phyloP scores from a whole-genome alignment of 495 filamentous ascomycete genomes.

The Trichodelitschia bisporula region DNA sequence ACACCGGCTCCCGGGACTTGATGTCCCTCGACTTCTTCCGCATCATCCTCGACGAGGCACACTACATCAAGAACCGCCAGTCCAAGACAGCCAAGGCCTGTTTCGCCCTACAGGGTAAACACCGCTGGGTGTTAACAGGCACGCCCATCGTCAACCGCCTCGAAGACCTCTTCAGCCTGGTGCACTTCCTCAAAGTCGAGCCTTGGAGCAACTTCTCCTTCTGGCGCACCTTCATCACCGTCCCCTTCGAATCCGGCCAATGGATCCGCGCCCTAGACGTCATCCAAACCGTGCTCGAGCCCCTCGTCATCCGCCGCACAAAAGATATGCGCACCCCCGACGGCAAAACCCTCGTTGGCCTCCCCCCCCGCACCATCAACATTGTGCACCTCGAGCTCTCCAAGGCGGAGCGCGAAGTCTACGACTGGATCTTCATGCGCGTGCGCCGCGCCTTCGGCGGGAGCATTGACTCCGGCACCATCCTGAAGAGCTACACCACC shows the following conservation, averaged over 20 bases:
- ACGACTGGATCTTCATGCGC: slow-evolving; percentile 62
- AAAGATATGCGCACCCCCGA: slow-evolving; percentile 96
- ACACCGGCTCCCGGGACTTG: slow-evolving; percentile 52
- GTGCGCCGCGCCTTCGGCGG: slow-evolving; percentile 64
- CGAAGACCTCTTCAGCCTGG: slow-evolving; percentile 89
- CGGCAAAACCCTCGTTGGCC: slow-evolving; percentile 58
- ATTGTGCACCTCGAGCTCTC: slow-evolving; percentile 75
- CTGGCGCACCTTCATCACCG: slow-evolving; percentile 96
- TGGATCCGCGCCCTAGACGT: slow-evolving; percentile 85
- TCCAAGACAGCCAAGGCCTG: slow-evolving; percentile 77
- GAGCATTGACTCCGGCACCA: slow-evolving; percentile 73
- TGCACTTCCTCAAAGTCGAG: slow-evolving; percentile 77
- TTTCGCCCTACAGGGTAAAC: slow-evolving; percentile 60
- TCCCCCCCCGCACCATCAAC: slow-evolving; percentile 58
- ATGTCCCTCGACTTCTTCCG: slow-evolving; percentile 88
- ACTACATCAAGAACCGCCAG: slow-evolving; percentile 74
- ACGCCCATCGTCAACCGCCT: slow-evolving; percentile 93
- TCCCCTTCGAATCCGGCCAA: slow-evolving; percentile 86
- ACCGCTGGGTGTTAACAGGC: slow-evolving; percentile 85
- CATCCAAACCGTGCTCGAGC: slow-evolving; percentile 88
- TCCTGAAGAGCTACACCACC: slow-evolving; percentile 81
- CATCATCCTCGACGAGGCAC: slow-evolving; percentile 85
- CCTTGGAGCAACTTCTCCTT: slow-evolving; percentile 97
- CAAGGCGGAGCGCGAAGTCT: slow-evolving; percentile 63
- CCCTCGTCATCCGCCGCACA: slow-evolving; percentile 78